phyloP scores from a whole-genome alignment of 441 rosid genomes.

The Bruguiera hainesii region DNA sequence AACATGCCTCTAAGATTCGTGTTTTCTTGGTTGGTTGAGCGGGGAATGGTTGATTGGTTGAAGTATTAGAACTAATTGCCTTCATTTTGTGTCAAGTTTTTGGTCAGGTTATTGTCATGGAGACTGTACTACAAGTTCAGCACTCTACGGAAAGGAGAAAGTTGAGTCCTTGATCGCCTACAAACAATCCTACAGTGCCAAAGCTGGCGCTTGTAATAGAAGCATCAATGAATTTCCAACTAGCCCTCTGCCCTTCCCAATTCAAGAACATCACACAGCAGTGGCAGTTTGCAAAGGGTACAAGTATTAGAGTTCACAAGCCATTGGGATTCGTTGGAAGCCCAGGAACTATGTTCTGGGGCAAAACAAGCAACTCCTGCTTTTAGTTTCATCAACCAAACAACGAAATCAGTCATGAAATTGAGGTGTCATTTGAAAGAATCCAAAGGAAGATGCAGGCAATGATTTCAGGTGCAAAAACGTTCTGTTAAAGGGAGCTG shows the following conservation, averaged over 20 bases:
- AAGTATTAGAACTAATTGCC: slow-evolving; percentile 5
- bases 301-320: slow-evolving; percentile 37
- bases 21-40: not conserved
- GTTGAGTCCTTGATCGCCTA: slow-evolving; percentile 45
- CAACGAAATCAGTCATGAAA: slow-evolving; percentile 38
- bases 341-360: slow-evolving; percentile 32
- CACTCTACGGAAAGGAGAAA: slow-evolving; percentile 28
- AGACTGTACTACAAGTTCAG: slow-evolving; percentile 56
- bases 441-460: slow-evolving; percentile 57
- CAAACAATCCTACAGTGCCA: slow-evolving; percentile 61
- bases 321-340: slow-evolving; percentile 34
- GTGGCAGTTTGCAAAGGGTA: slow-evolving; percentile 31
- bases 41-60: not conserved
- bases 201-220: slow-evolving; percentile 36
- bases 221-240: slow-evolving; percentile 41
- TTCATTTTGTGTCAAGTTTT: slow-evolving; percentile 10
- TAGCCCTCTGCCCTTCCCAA: slow-evolving; percentile 43
- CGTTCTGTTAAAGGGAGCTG: slow-evolving; percentile 44
- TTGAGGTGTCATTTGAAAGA: slow-evolving; percentile 90
- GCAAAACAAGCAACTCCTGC: slow-evolving; percentile 38
- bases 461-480: slow-evolving; percentile 59
- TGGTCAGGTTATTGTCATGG: slow-evolving; percentile 79
- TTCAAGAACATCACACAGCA: slow-evolving; percentile 32
- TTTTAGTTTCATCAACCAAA: slow-evolving; percentile 25
- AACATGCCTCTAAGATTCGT: not conserved